phyloP scores from a whole-genome alignment of 1,284 basidiomycete genomes.

The Boletellus sp. region DNA sequence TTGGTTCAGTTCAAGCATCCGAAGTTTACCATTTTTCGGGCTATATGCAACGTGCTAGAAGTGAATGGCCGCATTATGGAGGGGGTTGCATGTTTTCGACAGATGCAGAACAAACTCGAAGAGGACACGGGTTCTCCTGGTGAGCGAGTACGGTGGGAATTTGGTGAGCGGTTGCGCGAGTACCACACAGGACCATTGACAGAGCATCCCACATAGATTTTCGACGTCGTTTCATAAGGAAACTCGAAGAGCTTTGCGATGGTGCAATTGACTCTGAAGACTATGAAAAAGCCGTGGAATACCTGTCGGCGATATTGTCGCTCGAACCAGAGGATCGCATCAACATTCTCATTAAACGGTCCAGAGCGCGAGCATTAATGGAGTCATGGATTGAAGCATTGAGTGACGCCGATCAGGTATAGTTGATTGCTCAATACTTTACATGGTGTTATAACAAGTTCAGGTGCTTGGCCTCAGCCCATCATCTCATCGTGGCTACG shows the following conservation, averaged over 20 bases:
- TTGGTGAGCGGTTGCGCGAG: background rate
- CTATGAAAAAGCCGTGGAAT: background rate
- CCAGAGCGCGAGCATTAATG: background rate
- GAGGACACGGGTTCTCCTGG: background rate
- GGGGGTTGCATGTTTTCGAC: background rate
- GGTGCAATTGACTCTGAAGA: background rate
- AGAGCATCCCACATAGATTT: background rate
- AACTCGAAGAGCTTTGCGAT: constrained; percentile 1
- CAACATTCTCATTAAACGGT: background rate
- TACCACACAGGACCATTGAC: background rate
- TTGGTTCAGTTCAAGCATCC: constrained; percentile 4
- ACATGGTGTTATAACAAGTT: background rate
- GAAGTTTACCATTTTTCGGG: background rate
- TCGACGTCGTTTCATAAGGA: background rate
- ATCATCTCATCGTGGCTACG: background rate
- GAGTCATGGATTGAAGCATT: background rate
- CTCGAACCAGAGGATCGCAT: background rate
- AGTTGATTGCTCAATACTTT: background rate
- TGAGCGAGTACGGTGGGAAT: background rate
- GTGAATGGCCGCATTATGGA: background rate
- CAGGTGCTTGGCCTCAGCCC: background rate
- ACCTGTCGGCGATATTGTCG: background rate
- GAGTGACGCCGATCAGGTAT: background rate
- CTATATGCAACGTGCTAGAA: constrained; percentile 9
- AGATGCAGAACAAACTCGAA: background rate